Base-by-base conservation (phyloP, 805 yeast genomes). In the Grigorovia jiainica region DNA sequence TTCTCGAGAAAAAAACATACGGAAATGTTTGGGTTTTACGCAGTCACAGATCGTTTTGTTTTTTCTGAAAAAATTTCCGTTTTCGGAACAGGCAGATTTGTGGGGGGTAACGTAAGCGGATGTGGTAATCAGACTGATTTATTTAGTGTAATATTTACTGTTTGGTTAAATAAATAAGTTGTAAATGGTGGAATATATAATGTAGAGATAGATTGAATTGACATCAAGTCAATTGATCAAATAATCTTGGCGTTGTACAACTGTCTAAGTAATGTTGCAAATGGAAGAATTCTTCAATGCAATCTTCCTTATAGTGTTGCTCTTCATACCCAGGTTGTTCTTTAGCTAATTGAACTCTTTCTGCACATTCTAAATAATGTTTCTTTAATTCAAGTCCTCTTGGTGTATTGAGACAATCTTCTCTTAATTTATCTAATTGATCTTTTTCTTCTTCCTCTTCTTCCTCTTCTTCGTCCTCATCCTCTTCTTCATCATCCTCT, bases 261-360 rank as follows among this genome's bases (percentile, higher is more conserved):
- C 85, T 92, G 68, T 86, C 87, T 57, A 89, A 55, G 72, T 94
- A 86, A 68, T 90, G 97, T 66, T 87, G 87, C 64, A 89, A 74
- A 70, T 92, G 97, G 87, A 90, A 90, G 67, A 84, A 90, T 70
- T 90, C 98, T 70, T 90, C 97, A 48, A 90, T 82, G 75, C 98
- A 90, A 70, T 90, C 97, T 73, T 90, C 98, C 70, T 90, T 90
- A 74, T 86, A 73, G 9, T 72, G 79, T 57, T 75, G 76, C 45
- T 82, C 80, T 23, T 68, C 95, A 64, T 90, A 89, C 54, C 72
- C 95, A 53, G 76, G 82, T 60, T 85, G 89, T 70, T 87, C 86
- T 72, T 72, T 75, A 55, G 79, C 95, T 64, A 80, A 77, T 51
- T 92, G 79, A 51, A 90, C 97, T 73, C 97, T 87, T 70, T 85